Evolutionary conservation across 176 grass and related monocot species (phyloP).

Genomic region (Pontederia crassipes): DNA sequence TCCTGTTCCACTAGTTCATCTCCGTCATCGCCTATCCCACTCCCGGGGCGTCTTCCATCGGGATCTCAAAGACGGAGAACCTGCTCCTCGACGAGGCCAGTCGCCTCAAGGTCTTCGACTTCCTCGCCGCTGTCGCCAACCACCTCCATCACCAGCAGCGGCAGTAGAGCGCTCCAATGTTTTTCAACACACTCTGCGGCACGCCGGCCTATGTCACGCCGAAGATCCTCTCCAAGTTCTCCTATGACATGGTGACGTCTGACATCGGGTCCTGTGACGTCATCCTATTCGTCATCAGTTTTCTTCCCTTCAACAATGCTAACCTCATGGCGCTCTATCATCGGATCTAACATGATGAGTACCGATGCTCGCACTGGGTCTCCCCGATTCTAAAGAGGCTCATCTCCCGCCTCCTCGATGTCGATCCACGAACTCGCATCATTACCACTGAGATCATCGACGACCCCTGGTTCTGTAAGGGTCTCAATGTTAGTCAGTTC

Average conservation of each 20-base stretch:
- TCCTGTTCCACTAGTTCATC: conserved; percentile 27
- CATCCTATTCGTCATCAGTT: conserved; percentile 34
- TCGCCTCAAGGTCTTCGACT: conserved; percentile 21
- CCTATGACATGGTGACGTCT: conserved; percentile 24
- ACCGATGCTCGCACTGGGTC: conserved; percentile 23
- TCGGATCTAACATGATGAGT: conserved; percentile 27
- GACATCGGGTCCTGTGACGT: conserved; percentile 39
- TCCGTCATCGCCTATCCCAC: conserved; percentile 24
- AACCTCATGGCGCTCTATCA: conserved; percentile 25
- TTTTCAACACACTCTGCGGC: too few relatives aligned
- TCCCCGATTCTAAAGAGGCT: conserved; percentile 21
- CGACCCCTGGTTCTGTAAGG: conserved; percentile 29
- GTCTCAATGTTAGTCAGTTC: conserved; percentile 21
- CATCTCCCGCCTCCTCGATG: conserved; percentile 27
- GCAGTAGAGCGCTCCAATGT: not conserved
- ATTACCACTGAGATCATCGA: conserved; percentile 16
- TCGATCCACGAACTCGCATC: conserved; percentile 26
- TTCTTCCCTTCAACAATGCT: conserved; percentile 3
- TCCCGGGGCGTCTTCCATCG: conserved; percentile 25
- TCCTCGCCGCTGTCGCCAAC: not conserved
- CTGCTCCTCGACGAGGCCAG: conserved; percentile 25
- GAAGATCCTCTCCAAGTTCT: not conserved
- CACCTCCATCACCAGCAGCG: not conserved
- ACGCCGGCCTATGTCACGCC: too few relatives aligned
- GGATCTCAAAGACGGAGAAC: conserved; percentile 25